These are phyloP conservation scores for Pythium phragmiticola DNA, from an alignment of 352 stramenopile genomes.

Conservation along the genomic window DNA sequence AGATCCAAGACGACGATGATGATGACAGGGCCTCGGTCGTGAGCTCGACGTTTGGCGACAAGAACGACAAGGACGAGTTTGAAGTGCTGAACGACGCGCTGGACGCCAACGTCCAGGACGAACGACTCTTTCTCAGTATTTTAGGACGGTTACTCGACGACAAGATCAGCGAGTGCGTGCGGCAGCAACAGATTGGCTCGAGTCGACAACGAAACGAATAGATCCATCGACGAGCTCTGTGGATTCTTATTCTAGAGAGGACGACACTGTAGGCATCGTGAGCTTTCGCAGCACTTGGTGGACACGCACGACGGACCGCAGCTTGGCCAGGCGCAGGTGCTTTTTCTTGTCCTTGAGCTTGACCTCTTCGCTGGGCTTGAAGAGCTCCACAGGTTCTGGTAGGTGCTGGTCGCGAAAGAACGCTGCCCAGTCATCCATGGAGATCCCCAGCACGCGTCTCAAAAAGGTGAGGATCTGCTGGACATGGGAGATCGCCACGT, in stretches of 20 bases:
- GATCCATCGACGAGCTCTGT: not conserved
- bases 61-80: constrained; percentile 71
- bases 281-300: constrained; percentile 34
- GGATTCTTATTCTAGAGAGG: not conserved
- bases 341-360: constrained; percentile 29
- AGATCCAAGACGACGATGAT: constrained; percentile 14
- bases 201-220: constrained; percentile 19
- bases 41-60: constrained; percentile 33
- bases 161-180: constrained; percentile 40
- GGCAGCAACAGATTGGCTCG: constrained; percentile 6
- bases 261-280: not conserved
- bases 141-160: constrained; percentile 68
- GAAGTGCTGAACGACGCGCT: constrained; percentile 63
- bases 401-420: constrained; percentile 46
- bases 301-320: constrained; percentile 34
- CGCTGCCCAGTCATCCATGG: constrained; percentile 36
- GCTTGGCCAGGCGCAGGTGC: constrained; percentile 26
- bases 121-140: constrained; percentile 74
- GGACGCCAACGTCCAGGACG: constrained; percentile 58
- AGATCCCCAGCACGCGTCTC: constrained; percentile 34
- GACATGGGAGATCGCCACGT: constrained; percentile 40
- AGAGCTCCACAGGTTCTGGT: constrained; percentile 32
- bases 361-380: constrained; percentile 27
- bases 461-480: constrained; percentile 59
- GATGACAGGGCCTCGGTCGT: constrained; percentile 23